Conservation (phyloP, 768 basidiomycete genomes). For the Lentinula aciculospora region DNA sequence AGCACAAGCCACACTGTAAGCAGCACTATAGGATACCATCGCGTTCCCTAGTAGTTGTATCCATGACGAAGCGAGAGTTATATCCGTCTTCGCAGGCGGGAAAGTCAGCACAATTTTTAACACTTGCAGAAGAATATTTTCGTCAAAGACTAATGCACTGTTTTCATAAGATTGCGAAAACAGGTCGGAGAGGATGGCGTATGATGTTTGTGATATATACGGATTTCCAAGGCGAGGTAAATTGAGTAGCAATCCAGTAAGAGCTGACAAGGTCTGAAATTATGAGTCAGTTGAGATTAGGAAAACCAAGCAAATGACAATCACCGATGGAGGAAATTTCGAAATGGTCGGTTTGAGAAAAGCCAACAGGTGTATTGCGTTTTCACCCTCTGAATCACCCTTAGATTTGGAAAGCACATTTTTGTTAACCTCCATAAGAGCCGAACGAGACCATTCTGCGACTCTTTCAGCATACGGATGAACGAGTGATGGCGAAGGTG, state of each 20-base stretch:
- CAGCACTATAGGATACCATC: constrained; percentile 56
- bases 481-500: constrained; percentile 66
- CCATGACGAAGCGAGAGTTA: constrained; percentile 71
- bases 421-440: constrained; percentile 59
- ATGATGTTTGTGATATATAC: constrained; percentile 85
- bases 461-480: constrained; percentile 88
- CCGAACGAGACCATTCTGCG: constrained; percentile 69
- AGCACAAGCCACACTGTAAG: constrained; percentile 45
- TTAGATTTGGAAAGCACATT: constrained; percentile 59
- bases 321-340: constrained; percentile 63
- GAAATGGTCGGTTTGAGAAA: constrained; percentile 59
- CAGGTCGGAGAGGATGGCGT: constrained; percentile 80
- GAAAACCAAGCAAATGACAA: constrained; percentile 20
- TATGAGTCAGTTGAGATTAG: constrained; percentile 6
- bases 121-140: constrained; percentile 54
- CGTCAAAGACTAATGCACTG: constrained; percentile 39
- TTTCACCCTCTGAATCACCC: constrained; percentile 58
- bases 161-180: constrained; percentile 53
- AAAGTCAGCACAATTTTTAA: constrained; percentile 65
- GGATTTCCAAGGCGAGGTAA: constrained; percentile 86
- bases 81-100: constrained; percentile 65
- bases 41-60: constrained; percentile 67
- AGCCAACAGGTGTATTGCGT: constrained; percentile 72
- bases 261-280: constrained; percentile 63
- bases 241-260: constrained; percentile 67